Evolutionary conservation across 2,329 filamentous ascomycete species (phyloP).

Genomic region (Apiospora pterosperma): DNA sequence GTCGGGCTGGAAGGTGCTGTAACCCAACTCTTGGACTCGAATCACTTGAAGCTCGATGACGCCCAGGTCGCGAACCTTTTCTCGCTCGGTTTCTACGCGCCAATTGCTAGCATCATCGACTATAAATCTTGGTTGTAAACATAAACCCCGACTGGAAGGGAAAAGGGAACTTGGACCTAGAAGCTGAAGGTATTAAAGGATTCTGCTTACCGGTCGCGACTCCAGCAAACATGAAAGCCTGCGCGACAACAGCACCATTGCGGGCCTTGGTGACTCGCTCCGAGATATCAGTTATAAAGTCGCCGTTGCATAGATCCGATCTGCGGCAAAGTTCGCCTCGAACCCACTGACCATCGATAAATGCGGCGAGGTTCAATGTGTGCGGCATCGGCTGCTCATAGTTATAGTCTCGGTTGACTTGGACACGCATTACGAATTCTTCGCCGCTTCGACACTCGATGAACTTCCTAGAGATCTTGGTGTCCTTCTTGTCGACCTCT

Average conservation of each 20-base stretch:
- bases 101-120: neutral
- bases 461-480: slow-evolving; percentile 8
- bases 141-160: neutral
- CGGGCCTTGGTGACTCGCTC: neutral
- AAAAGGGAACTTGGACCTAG: too few relatives aligned
- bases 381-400: slow-evolving; percentile 9
- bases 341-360: slow-evolving; percentile 16
- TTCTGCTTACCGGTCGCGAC: slow-evolving; percentile 13
- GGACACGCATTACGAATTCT: slow-evolving; percentile 13
- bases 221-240: slow-evolving; percentile 16
- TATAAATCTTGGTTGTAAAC: neutral
- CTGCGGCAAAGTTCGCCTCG: slow-evolving; percentile 9
- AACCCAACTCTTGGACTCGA: neutral
- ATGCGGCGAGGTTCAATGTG: slow-evolving; percentile 11
- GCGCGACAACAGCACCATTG: slow-evolving; percentile 2
- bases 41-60: neutral
- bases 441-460: slow-evolving; percentile 19
- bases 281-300: neutral
- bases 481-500: neutral
- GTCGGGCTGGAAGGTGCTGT: neutral
- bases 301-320: neutral
- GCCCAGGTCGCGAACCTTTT: neutral
- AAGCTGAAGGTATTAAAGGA: neutral
- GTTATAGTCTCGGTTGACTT: slow-evolving; percentile 9
- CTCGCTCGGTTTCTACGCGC: neutral